Evolutionary conservation across 768 basidiomycete genomes (phyloP), one percentile per base, ranked within the genome.

Genomic region (Rubroboletus pulcherrimus): DNA sequence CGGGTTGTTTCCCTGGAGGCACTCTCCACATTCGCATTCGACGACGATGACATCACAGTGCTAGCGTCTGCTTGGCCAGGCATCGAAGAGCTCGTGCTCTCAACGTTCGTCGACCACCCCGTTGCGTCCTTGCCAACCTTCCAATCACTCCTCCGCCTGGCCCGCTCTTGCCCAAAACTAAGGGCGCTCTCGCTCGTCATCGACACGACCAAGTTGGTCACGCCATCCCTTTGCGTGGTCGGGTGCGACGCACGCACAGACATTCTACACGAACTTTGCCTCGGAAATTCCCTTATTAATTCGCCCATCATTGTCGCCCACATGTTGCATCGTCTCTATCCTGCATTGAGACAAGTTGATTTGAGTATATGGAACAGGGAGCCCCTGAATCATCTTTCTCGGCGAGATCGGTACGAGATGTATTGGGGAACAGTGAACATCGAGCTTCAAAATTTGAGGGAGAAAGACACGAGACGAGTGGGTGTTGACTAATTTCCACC

Each of bases 141-240:
- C 9, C 57, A 34, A 12, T 59, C 63, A 0, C 56, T 70, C 33
- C 2, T 57, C 48, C 19, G 4, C 11, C 59, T 70, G 1, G 38
- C 39, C 9, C 54, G 38, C 9, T 21, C 54, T 1, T 68, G 63
- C 26, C 58, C 63, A 0, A 38, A 47, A 31, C 49, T 70, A 3
- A 49, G 31, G 3, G 24, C 49, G 2, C 61, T 68, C 49, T 43
- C 68, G 5, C 63, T 68, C 31, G 68, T 70, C 40, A n/a, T 70
- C 2, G 66, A 68, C 41, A 41, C 55, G 19, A 64, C 57, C 5
- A 33, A n/a, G 9, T 7, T 42, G n/a, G 0, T 10, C 30, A 17
- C 24, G 1, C 15, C 39, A 0, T 29, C 40, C 12, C 17, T 29
- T 19, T 21, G 6, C 24, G 10, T 44, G 10, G 15, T 38, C 14